Conservation (phyloP, 2,329 filamentous ascomycete species). For the Rhytidhysteron rufulum region DNA sequence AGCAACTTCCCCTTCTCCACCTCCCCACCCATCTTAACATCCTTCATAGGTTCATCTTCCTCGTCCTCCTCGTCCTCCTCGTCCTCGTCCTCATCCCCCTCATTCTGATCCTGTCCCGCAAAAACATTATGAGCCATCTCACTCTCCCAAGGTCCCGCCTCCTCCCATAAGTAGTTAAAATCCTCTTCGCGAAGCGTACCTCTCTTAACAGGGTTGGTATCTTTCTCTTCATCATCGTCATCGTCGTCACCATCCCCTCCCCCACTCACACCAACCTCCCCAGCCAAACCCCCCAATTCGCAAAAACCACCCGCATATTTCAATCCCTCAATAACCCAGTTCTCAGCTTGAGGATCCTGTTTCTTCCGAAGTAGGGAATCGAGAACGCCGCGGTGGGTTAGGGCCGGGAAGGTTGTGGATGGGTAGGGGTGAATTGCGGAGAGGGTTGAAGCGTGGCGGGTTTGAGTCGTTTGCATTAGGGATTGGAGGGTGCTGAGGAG, state of each 20-base stretch:
- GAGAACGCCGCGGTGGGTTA: background rate
- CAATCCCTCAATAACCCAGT: slow-evolving; percentile 3
- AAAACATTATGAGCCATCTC: slow-evolving; percentile 1
- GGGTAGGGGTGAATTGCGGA: slow-evolving; percentile 2
- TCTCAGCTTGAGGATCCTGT: slow-evolving; percentile 1
- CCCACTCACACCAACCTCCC: background rate
- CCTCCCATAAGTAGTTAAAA: slow-evolving; percentile 1
- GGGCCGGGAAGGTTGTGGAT: slow-evolving; percentile 1
- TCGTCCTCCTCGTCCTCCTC: slow-evolving; percentile 1
- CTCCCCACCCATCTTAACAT: background rate
- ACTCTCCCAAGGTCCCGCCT: slow-evolving; percentile 1
- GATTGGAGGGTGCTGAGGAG: background rate
- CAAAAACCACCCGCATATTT: background rate
- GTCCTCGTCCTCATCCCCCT: background rate
- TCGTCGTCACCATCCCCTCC: background rate
- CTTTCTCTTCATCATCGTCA: background rate
- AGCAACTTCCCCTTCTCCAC: background rate
- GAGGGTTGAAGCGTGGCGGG: background rate
- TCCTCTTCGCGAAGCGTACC: background rate
- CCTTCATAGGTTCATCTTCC: background rate
- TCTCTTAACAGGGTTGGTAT: background rate
- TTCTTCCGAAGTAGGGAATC: slow-evolving; percentile 2
- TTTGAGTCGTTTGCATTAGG: background rate
- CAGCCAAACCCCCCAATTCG: background rate
- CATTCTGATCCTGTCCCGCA: background rate